phyloP scores from a whole-genome alignment of 2,329 filamentous ascomycete species.

The Eutypa lata region DNA sequence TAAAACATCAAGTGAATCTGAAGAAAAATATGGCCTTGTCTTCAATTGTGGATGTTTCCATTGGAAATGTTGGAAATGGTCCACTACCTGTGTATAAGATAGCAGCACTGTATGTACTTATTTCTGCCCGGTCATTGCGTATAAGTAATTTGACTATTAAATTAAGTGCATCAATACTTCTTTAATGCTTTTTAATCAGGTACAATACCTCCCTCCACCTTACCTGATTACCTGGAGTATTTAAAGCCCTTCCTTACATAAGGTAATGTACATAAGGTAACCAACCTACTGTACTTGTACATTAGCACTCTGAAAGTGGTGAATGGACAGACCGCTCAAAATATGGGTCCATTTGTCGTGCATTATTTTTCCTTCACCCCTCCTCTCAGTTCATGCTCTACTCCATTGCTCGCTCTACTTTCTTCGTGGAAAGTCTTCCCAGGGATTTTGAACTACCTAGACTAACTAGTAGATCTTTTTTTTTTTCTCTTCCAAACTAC shows the following conservation, averaged over 20 bases:
- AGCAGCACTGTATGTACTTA: too few relatives aligned
- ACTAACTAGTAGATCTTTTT: constrained; percentile 4
- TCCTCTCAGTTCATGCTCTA: not conserved
- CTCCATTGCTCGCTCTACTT: not conserved
- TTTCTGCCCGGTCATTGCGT: too few relatives aligned
- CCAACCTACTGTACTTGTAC: not conserved
- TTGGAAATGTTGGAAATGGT: not conserved
- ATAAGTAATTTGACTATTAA: too few relatives aligned
- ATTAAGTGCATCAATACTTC: too few relatives aligned
- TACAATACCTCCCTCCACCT: not conserved
- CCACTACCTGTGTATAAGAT: too few relatives aligned
- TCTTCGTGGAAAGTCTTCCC: not conserved
- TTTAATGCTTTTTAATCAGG: not conserved
- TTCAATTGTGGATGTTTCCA: not conserved
- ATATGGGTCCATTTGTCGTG: not conserved
- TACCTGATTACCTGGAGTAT: too few relatives aligned
- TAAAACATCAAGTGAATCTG: not conserved
- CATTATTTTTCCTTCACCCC: constrained; percentile 2
- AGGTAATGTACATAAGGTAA: too few relatives aligned
- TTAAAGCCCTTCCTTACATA: too few relatives aligned
- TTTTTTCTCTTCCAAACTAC: constrained; percentile 5
- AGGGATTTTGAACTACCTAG: too few relatives aligned
- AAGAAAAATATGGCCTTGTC: not conserved
- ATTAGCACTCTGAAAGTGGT: not conserved
- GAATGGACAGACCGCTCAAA: too few relatives aligned